Evolutionary conservation across 805 yeast species (phyloP), one percentile per base, ranked within the genome.

Genomic region (Metschnikowia colocasiae): DNA sequence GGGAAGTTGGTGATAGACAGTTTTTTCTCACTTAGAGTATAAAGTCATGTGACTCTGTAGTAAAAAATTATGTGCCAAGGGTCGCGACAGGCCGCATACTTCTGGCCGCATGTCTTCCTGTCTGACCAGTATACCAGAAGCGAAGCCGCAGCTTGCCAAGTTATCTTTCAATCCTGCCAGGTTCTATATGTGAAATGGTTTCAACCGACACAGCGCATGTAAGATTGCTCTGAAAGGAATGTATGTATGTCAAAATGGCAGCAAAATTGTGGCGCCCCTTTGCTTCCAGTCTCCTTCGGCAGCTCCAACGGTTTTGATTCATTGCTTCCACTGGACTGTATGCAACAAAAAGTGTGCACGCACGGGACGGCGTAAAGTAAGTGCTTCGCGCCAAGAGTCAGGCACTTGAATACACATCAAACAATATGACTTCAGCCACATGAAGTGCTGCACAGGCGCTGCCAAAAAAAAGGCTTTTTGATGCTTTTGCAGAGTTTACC

Each of bases 41-140:
- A n/a, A n/a, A 19, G 43, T 31, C 43, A 40, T 40, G 43, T 40
- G 43, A 40, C 36, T 9, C n/a, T 27, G 30, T n/a, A 39, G 20
- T 30, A 19, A 10, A 23, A 13, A 13, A 26, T 38, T 20, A 23
- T 8, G 38, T 35, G 41, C 41, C 32, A 3, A 12, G 22, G 10
- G 40, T 27, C 32, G 32, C 26, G 38, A 15, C 18, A 7, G 16
- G 16, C 37, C 25, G 22, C 37, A 34, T 35, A 20, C 36, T 20
- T 12, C 23, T 19, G 32, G 32, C 18, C 32, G 32, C 32, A 29
- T 29, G 32, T n/a, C 32, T 29, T 29, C 18, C 36, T 33, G 23
- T 33, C 22, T 33, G 15, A 20, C 15, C 25, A 18, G 22, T 33
- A 33, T 33, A 19, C 23, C 9, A 12, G 22, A 33, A 33, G 23